Evolutionary conservation across 108 stramenopile species (phyloP), one percentile per base, ranked within the genome.

Genomic region (Cyclostephanos tholiformis): DNA sequence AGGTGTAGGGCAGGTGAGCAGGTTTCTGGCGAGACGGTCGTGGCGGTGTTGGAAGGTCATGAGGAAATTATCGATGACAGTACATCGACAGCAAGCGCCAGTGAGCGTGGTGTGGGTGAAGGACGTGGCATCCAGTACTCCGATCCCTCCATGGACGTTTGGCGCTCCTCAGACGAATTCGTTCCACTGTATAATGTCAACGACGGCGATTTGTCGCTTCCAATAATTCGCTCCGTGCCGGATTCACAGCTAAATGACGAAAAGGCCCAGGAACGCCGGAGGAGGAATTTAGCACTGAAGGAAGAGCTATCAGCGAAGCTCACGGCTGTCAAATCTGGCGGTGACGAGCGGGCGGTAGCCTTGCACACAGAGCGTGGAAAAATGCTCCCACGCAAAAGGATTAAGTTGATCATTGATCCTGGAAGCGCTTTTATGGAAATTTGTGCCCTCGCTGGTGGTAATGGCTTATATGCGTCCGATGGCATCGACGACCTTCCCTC

Each of bases 381-480:
- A 80, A 77, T 97, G 50, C 83, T 97, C 16, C 89, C 96, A 19
- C 85, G 98, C n/a, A 96, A 98, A 71, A 92, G 98, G 50, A 97
- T 99, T 48, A 82, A 96, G 51, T 57, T 60, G 14, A 76, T 99
- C 25, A 82, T 96, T 29, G 99, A 99, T 76, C 84, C 95, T 4
- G 99, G 97, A 8, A 90, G 94, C 16, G 94, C 98, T 8, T 91
- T 98, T 61, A 77, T 99, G 55, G 99, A 99, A 84, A 86, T 99
- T 43, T 90, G 94, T 6, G 75, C 97, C 8, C 82, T 99, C 50
- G 98, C 96, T 5, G 97, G 97, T 16, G 80, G 75, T 52, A 68
- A 88, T 52, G 76, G 80, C 22, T 72, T 76, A 58, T 78, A 79
- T 41, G 74, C 79, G 17, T 41, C 63, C n/a, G 82, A 86, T 19